Percentiles rank a stretch among this genome's conserved stretches.
Conservation (phyloP, 2,329 filamentous ascomycete genomes). For the Penicillium brevicompactum region DNA sequence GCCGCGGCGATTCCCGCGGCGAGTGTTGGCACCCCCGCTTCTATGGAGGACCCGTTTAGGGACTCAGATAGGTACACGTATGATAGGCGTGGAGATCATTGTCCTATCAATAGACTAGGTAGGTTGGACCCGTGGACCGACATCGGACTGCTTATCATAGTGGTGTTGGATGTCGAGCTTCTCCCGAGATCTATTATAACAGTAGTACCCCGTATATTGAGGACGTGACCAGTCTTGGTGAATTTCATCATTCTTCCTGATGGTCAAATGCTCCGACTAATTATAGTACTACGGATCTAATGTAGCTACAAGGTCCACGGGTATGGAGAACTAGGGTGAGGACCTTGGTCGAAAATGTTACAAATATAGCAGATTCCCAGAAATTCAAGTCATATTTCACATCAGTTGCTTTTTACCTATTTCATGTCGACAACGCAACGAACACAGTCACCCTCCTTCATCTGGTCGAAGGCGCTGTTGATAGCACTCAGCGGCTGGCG, state of each 20-base stretch:
- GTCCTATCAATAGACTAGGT: neutral
- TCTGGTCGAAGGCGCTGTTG: slow-evolving; percentile 86
- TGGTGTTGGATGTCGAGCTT: too few species aligned
- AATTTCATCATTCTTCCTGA: too few species aligned
- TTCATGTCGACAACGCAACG: slow-evolving; percentile 80
- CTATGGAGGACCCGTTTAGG: too few species aligned
- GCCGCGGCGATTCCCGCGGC: slow-evolving; percentile 4
- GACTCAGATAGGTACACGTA: neutral
- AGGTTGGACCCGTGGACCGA: neutral
- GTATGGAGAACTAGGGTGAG: slow-evolving; percentile 8
- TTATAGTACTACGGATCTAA: neutral
- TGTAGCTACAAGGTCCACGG: slow-evolving; percentile 14
- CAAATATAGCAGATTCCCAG: slow-evolving; percentile 5
- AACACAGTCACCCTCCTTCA: slow-evolving; percentile 97
- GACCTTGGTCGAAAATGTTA: slow-evolving; percentile 22
- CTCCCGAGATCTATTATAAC: too few species aligned
- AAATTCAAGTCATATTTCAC: slow-evolving; percentile 26
- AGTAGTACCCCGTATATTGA: too few species aligned
- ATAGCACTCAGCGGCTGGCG: slow-evolving; percentile 79
- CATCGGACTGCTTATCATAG: neutral
- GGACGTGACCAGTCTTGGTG: too few species aligned
- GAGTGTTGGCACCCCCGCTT: neutral
- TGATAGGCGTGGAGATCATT: neutral
- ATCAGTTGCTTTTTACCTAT: slow-evolving; percentile 24
- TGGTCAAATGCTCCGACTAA: too few species aligned